Base-by-base conservation (phyloP, 148 eudicot genomes). In the Mesembryanthemum crystallinum region DNA sequence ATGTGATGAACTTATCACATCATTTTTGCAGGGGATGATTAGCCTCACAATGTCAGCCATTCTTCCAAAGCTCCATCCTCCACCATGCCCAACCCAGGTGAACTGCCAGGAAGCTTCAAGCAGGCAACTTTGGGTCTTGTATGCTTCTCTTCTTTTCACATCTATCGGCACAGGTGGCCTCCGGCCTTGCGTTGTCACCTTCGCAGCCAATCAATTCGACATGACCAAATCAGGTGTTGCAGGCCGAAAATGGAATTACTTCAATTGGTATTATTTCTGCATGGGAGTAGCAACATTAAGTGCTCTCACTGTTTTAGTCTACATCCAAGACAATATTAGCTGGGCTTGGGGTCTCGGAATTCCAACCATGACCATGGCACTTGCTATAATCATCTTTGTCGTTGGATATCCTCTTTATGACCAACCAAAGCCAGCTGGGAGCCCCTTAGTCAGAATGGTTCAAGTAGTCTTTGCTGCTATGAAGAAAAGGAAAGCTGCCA, bases 161-260 rank as follows among this genome's bases (percentile, higher is more conserved):
- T 88, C 98, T 17, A 63, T 93, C 0, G 98, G 98, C 1, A 94
- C 86, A 1, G 98, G 96, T 1, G 98, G 98, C 54, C 85, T 93
- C 77, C 86, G 92, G 47, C 90, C 98, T 6, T 91, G 92, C 28
- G 98, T 93, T 61, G 92, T 94, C 8, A 94, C 96, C 2, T 93
- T 93, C 23, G 98, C 96, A 3, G 89, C 98, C 1, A 94, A 89
- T 61, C 98, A 93, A 73, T 88, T 93, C 25, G 96, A 93, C 80
- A 68, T 76, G 55, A 85, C 81, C 21, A 83, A 92, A 58, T 84
- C 90, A 17, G 87, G 84, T 49, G 91, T 90, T 43, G 88, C 86
- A 61, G 85, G 83, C 24, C 74, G 89, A 61, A 89, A 91, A 88
- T 76, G 88, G 73, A 91, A 83, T 71, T 82, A 76, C 75, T 87